Base-by-base conservation (phyloP, 2,329 filamentous ascomycete species). In the Raffaelea albimanens region DNA sequence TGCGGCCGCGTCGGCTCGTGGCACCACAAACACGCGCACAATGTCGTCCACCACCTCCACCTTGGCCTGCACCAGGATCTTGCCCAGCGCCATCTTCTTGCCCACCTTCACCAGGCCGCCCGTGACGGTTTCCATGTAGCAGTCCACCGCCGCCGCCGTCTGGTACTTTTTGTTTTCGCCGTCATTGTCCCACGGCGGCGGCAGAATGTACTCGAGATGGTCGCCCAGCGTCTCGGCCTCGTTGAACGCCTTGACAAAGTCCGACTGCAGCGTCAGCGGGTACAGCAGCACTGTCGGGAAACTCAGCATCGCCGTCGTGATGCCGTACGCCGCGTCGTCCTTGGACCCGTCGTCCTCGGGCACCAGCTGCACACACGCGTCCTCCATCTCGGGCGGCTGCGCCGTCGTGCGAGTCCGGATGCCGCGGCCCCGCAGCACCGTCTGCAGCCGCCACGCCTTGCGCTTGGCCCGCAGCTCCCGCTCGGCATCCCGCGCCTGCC, bases 81-180 rank as follows among this genome's bases (percentile, higher is more conserved):
- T 86, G 44, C 88, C 65, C 56, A 97, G 63, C 19, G 79, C 71
- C 53, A 93, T 74, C 61, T 91, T 93, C 75, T 87, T 90, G 43
- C 93, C 91, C 20, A 90, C 82, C 69, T 95, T 96, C 58, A 95
- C 79, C 57, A 98, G 64, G 0, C 90, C 89, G 0, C 89, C 89
- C 0, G 72, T 70, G 4, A 67, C 67, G 0, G 89, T 97, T 70
- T 96, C 89, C 71, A 95, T 84, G 64, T 87, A 97, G 59, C 87
- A 93, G 56, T 95, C 89, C 4, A 95, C 87, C 1, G 66, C 70
- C 0, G 71, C 70, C 1, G 73, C 56, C 1, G 69, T 76, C 63
- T 95, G 96, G 64, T 95, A 96, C 58, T 73, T 66, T 51, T 74
- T 68, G 16, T 20, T 19, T 3, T 19, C 33, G 18, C 10, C 16